Conservation (phyloP, 2,329 filamentous ascomycete species). For the Fusarium sublunatum region DNA sequence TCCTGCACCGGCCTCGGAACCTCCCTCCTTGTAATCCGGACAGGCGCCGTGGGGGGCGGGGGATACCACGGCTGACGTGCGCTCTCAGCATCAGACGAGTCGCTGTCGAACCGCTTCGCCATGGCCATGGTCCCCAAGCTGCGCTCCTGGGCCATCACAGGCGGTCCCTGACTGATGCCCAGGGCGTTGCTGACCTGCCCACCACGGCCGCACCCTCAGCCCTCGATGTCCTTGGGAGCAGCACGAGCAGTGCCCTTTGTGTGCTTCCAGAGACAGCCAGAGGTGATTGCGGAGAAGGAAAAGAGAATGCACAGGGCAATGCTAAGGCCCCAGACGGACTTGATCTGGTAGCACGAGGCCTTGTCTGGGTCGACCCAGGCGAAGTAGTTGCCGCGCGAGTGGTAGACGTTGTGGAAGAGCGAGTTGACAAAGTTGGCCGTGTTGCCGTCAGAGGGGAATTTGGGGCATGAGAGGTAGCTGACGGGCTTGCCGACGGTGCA, state of each 20-base stretch:
- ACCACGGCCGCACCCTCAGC: constrained; percentile 61
- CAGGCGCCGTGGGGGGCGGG: constrained; percentile 53
- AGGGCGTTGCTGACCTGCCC: constrained; percentile 32
- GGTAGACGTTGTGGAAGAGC: constrained; percentile 56
- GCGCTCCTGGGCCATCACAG: constrained; percentile 42
- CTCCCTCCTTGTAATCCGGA: constrained; percentile 43
- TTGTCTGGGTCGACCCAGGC: constrained; percentile 64
- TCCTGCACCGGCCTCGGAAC: constrained; percentile 45
- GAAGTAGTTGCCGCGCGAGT: constrained; percentile 50
- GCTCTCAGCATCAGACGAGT: constrained; percentile 48
- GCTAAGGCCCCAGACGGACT: constrained; percentile 86
- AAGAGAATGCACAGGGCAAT: constrained; percentile 82
- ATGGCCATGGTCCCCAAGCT: constrained; percentile 55
- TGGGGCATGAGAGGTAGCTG: constrained; percentile 78
- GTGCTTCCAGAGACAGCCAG: constrained; percentile 71
- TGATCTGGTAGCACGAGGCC: constrained; percentile 82
- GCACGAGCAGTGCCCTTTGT: constrained; percentile 56
- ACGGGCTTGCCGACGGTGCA: constrained; percentile 83
- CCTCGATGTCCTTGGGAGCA: constrained; percentile 60
- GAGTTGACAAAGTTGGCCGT: constrained; percentile 59
- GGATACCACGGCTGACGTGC: constrained; percentile 47
- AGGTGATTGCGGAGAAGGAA: constrained; percentile 69
- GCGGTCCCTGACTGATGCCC: constrained; percentile 30
- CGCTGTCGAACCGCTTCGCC: constrained; percentile 50
- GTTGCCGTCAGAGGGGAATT: constrained; percentile 57